phyloP scores from a whole-genome alignment of 2,329 filamentous ascomycete species.

The Trichoderma atrobrunneum region DNA sequence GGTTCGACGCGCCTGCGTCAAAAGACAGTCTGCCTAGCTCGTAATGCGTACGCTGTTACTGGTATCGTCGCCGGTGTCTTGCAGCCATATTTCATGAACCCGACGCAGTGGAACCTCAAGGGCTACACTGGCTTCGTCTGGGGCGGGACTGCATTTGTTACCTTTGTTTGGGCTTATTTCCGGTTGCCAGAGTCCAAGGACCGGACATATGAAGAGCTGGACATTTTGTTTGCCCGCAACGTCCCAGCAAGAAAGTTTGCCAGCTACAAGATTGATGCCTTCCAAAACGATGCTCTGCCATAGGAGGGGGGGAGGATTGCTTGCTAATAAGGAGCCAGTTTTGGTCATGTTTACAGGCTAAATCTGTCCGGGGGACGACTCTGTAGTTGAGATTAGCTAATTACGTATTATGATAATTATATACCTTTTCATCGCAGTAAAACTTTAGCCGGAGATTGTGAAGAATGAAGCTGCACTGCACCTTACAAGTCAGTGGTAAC shows the following conservation, averaged over 20 bases:
- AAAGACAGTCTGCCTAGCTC: conserved; percentile 54
- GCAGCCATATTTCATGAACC: conserved; percentile 48
- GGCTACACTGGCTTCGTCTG: conserved; percentile 48
- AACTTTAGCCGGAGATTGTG: background rate
- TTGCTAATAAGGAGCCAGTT: background rate
- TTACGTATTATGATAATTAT: background rate
- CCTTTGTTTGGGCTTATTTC: conserved; percentile 48
- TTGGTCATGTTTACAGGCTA: background rate
- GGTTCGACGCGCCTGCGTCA: conserved; percentile 53
- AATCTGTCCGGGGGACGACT: background rate
- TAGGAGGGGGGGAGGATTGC: background rate
- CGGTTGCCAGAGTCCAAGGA: conserved; percentile 54
- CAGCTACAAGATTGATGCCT: conserved; percentile 21
- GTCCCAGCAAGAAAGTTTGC: conserved; percentile 35
- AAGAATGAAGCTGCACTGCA: background rate
- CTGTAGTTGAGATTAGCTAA: background rate
- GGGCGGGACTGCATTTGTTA: conserved; percentile 47
- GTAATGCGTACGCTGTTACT: conserved; percentile 42
- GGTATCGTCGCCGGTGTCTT: conserved; percentile 51
- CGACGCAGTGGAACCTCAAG: conserved; percentile 46
- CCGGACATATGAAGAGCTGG: conserved; percentile 43
- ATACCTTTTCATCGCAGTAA: background rate
- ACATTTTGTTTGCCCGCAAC: conserved; percentile 33
- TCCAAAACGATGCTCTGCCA: conserved; percentile 10
- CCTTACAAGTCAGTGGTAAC: background rate